Percentiles rank a stretch among this genome's conserved stretches.
phyloP scores from a whole-genome alignment of 2,329 filamentous ascomycete species.

The Paraconiothyrium brasiliense region DNA sequence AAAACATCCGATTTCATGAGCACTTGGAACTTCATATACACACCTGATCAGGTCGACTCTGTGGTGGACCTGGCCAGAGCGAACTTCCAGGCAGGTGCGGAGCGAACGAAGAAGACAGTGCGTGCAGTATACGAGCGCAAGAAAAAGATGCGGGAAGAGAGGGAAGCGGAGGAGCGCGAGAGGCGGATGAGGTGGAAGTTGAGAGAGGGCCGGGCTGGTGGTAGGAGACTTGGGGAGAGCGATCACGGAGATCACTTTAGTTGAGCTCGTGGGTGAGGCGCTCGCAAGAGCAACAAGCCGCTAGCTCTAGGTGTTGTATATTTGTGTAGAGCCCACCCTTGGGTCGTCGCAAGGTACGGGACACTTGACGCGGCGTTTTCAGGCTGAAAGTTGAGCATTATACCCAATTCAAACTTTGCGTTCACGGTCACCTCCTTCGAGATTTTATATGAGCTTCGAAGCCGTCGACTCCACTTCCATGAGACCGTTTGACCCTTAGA shows the following conservation, averaged over 20 bases:
- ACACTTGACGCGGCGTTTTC: neutral
- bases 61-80: conserved; percentile 83
- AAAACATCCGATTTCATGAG: conserved; percentile 84
- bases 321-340: too few relatives aligned
- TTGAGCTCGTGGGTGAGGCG: conserved; percentile 43
- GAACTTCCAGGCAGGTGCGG: conserved; percentile 85
- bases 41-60: conserved; percentile 84
- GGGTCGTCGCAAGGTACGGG: neutral
- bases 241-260: conserved; percentile 71
- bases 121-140: conserved; percentile 93
- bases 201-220: conserved; percentile 60
- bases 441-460: neutral
- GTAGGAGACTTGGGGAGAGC: conserved; percentile 65
- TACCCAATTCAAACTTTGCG: conserved; percentile 14
- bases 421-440: neutral
- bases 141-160: conserved; percentile 71
- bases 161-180: conserved; percentile 54
- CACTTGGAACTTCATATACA: conserved; percentile 99
- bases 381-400: conserved; percentile 11
- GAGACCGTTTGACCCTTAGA: neutral
- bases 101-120: conserved; percentile 80
- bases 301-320: neutral
- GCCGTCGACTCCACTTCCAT: neutral
- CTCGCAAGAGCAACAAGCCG: neutral
- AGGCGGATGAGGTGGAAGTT: conserved; percentile 49